These are phyloP conservation scores for Globisporangium middletonii DNA, from an alignment of 352 stramenopile genomes.

Conservation along the genomic window DNA sequence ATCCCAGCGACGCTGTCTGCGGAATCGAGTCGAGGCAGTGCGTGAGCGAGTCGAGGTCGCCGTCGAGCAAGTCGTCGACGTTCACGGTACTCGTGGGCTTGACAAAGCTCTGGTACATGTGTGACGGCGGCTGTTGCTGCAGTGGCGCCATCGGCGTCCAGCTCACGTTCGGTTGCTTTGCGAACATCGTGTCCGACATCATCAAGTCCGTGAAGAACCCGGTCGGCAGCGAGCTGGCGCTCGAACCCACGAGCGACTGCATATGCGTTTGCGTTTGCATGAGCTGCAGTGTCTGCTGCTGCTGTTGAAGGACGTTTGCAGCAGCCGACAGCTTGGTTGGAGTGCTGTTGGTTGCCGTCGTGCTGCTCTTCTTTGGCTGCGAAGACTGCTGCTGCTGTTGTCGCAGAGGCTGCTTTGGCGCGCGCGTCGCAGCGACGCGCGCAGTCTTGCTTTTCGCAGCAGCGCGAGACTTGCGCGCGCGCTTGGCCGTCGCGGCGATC, in stretches of 20 bases:
- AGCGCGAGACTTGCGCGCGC: conserved; percentile 8
- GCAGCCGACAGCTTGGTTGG: background rate
- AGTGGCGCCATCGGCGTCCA: background rate
- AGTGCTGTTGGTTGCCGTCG: background rate
- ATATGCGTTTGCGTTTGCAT: no score
- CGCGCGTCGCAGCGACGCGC: background rate
- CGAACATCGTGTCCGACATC: conserved; percentile 6
- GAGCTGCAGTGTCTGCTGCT: background rate
- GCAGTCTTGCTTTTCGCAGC: conserved; percentile 1
- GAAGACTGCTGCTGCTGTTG: background rate
- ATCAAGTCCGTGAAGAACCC: conserved; percentile 17
- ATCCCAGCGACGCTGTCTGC: background rate
- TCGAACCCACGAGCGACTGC: background rate
- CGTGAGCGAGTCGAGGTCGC: conserved; percentile 6
- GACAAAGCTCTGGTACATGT: background rate
- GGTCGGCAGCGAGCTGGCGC: background rate
- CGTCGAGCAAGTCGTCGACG: conserved; percentile 7
- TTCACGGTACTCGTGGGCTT: background rate
- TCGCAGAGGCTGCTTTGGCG: background rate
- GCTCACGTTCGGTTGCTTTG: conserved; percentile 1
- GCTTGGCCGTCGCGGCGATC: conserved; percentile 3
- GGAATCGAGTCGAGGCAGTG: conserved; percentile 8
- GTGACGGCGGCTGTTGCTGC: background rate
- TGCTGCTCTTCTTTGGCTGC: background rate
- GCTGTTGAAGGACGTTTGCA: background rate